Percentiles rank a stretch among this genome's conserved stretches.
Evolutionary conservation across 2,329 filamentous ascomycete species (phyloP).

Genomic region (Exutisphaerella laricina): DNA sequence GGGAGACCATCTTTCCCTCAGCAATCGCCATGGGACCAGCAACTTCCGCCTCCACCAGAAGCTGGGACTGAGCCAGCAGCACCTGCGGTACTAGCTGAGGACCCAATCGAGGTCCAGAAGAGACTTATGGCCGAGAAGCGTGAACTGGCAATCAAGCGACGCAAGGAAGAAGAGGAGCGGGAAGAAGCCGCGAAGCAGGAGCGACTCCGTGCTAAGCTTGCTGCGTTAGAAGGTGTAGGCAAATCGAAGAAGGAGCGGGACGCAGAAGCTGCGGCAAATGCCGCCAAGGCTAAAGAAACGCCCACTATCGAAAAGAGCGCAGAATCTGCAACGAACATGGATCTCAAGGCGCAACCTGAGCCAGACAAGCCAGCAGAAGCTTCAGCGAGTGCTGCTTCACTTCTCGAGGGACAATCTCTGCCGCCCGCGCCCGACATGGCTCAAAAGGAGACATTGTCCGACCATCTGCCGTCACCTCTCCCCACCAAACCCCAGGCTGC

Average conservation of each 20-base stretch:
- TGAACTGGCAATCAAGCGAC: conserved; percentile 26
- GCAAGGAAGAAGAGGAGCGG: conserved; percentile 28
- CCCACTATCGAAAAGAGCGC: conserved; percentile 11
- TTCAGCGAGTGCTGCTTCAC: conserved; percentile 12
- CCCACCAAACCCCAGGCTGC: conserved; percentile 18
- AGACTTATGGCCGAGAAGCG: conserved; percentile 43
- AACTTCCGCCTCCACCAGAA: conserved; percentile 27
- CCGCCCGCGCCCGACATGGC: conserved; percentile 12
- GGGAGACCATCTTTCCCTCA: conserved; percentile 24
- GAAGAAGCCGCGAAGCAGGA: conserved; percentile 28
- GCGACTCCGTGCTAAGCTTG: conserved; percentile 31
- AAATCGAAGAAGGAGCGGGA: conserved; percentile 33
- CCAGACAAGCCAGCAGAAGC: conserved; percentile 19
- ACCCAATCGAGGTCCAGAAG: conserved; percentile 59
- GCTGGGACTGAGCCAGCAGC: conserved; percentile 5
- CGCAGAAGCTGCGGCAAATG: conserved; percentile 31
- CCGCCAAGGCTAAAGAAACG: conserved; percentile 12
- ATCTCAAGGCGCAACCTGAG: conserved; percentile 5
- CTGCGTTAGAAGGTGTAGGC: conserved; percentile 30
- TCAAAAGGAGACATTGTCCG: conserved; percentile 5
- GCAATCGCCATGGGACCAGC: conserved; percentile 31
- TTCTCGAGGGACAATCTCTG: conserved; percentile 17
- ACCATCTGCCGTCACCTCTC: conserved; percentile 20
- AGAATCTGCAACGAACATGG: conserved; percentile 11
- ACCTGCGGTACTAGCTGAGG: conserved; percentile 37